Conservation (phyloP, 2,329 filamentous ascomycete genomes). For the Colletotrichum horii region DNA sequence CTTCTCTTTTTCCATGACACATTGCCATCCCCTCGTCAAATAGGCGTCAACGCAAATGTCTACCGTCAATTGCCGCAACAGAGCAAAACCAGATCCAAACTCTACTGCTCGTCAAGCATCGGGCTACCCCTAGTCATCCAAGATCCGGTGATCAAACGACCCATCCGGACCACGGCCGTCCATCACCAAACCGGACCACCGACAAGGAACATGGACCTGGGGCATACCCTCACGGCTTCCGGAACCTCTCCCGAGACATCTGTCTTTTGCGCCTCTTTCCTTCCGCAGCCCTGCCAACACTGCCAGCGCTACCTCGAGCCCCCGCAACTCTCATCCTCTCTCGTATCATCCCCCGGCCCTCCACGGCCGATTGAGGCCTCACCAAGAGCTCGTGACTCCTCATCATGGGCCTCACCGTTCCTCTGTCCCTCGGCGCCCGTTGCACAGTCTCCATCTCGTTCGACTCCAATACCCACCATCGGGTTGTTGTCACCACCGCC, state of each 20-base stretch:
- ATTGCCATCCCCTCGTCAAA: not conserved
- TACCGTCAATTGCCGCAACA: not conserved
- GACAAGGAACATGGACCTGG: not conserved
- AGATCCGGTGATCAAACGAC: not conserved
- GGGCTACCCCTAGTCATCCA: not conserved
- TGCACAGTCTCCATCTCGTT: not conserved
- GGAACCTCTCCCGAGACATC: slow-evolving; percentile 4
- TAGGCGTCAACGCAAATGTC: not conserved
- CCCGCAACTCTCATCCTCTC: not conserved
- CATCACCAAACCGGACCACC: not conserved
- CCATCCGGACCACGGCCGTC: not conserved
- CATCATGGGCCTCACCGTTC: not conserved
- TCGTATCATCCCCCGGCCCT: not conserved
- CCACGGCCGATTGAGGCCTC: not conserved
- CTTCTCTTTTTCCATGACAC: not conserved
- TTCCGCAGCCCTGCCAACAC: not conserved
- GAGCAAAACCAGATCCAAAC: not conserved
- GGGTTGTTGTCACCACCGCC: not conserved
- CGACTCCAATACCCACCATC: not conserved
- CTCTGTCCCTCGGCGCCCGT: not conserved
- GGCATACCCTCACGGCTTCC: not conserved
- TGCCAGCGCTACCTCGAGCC: not conserved
- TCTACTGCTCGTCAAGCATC: not conserved
- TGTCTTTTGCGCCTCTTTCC: not conserved
- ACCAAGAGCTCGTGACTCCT: not conserved